These are phyloP conservation scores for Phlyctochytrium bullatum DNA, from an alignment of 192 early-diverging fungal genomes.

Conservation along the genomic window DNA sequence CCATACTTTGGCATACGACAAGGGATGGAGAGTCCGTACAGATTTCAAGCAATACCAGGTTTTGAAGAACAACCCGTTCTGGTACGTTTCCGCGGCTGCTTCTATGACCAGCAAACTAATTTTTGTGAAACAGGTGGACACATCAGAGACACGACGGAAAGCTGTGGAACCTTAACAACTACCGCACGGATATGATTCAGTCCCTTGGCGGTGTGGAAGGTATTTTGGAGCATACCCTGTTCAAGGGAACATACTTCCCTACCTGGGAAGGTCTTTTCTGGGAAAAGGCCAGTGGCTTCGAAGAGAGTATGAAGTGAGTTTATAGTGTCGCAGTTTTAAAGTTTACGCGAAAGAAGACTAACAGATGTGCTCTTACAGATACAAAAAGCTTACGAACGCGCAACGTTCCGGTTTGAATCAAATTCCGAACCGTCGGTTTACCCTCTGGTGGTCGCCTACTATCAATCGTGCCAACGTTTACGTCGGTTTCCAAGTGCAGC, in stretches of 20 bases:
- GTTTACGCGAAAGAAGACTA: not conserved
- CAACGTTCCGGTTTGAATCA: constrained; percentile 98
- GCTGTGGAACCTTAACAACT: constrained; percentile 93
- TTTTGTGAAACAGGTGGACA: too few relatives aligned
- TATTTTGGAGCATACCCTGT: constrained; percentile 97
- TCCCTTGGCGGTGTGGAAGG: constrained; percentile 98
- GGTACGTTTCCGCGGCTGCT: too few relatives aligned
- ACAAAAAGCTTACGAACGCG: constrained; percentile 98
- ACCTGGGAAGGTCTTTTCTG: constrained; percentile 99
- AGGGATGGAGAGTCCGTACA: too few relatives aligned
- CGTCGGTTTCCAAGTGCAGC: constrained; percentile 99
- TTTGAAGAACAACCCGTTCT: constrained; percentile 96
- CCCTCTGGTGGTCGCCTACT: constrained; percentile 98
- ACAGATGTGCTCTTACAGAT: too few relatives aligned
- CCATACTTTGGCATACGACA: too few relatives aligned
- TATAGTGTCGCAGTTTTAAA: too few relatives aligned
- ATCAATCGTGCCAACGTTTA: constrained; percentile 99
- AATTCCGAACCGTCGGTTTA: constrained; percentile 99
- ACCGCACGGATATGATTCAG: constrained; percentile 99
- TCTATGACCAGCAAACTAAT: too few relatives aligned
- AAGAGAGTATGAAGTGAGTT: constrained; percentile 70
- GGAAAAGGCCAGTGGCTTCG: constrained; percentile 79
- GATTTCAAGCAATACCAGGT: too few relatives aligned
- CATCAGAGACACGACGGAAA: constrained; percentile 81
- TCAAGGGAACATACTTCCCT: constrained; percentile 97